phyloP scores from a whole-genome alignment of 495 filamentous ascomycete species.

The Trichoderma gamsii region DNA sequence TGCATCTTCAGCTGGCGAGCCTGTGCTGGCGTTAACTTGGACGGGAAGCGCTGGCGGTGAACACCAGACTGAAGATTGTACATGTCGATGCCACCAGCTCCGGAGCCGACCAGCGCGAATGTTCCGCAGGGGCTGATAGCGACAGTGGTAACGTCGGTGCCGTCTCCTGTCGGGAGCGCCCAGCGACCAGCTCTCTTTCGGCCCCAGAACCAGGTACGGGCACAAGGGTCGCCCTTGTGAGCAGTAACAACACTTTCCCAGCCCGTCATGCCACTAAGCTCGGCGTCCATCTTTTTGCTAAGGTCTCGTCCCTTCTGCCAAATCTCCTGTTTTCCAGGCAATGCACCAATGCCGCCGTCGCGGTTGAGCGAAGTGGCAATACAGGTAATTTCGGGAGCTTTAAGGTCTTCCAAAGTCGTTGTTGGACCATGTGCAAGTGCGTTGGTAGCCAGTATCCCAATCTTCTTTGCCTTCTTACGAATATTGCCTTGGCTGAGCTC shows the following conservation, averaged over 20 bases:
- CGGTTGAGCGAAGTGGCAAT: slow-evolving; percentile 86
- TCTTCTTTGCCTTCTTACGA: slow-evolving; percentile 76
- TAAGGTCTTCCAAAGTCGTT: slow-evolving; percentile 64
- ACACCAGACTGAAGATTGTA: slow-evolving; percentile 93
- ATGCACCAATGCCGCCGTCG: slow-evolving; percentile 82
- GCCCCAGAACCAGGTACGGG: slow-evolving; percentile 96
- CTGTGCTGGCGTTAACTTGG: slow-evolving; percentile 57
- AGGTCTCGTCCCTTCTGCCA: slow-evolving; percentile 68
- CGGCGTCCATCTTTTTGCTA: slow-evolving; percentile 50
- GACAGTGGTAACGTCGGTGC: slow-evolving; percentile 77
- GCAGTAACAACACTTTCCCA: slow-evolving; percentile 97
- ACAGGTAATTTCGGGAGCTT: slow-evolving; percentile 81
- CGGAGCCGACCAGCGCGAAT: slow-evolving; percentile 87
- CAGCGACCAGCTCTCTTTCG: slow-evolving; percentile 87
- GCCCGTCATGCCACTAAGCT: slow-evolving; percentile 65
- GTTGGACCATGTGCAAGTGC: slow-evolving; percentile 44
- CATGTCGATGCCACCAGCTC: slow-evolving; percentile 76
- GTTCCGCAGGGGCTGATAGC: slow-evolving; percentile 85
- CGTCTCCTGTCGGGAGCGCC: slow-evolving; percentile 83
- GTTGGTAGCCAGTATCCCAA: slow-evolving; percentile 54
- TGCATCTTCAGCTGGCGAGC: slow-evolving; percentile 55
- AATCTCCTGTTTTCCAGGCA: slow-evolving; percentile 59
- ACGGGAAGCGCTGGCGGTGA: slow-evolving; percentile 79
- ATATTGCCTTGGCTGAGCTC: slow-evolving; percentile 87
- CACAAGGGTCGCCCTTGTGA: slow-evolving; percentile 78